Evolutionary conservation across 495 filamentous ascomycete species (phyloP).

Genomic region (Xylaria grammica): DNA sequence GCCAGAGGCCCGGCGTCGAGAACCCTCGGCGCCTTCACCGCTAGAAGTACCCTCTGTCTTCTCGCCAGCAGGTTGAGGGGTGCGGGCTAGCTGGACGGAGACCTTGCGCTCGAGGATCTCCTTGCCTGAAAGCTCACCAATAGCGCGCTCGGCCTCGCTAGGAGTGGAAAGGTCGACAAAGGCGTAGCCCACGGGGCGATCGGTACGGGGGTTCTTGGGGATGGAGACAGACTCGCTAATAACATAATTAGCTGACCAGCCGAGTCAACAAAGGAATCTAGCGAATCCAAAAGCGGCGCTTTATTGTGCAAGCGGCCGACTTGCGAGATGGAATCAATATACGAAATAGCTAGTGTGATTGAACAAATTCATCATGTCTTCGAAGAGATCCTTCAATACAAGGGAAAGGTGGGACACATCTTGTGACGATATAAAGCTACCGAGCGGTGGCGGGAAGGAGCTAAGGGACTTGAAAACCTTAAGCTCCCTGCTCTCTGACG

Average conservation of each 20-base stretch:
- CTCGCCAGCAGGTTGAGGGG: constrained; percentile 84
- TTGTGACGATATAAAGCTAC: not conserved
- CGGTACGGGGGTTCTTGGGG: constrained; percentile 97
- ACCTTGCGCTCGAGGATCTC: constrained; percentile 98
- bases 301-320: not conserved
- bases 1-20: constrained; percentile 78
- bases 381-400: too few species aligned
- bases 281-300: not conserved
- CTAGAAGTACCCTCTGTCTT: constrained; percentile 72
- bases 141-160: constrained; percentile 90
- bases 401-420: too few species aligned
- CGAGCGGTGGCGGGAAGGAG: not conserved
- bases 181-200: constrained; percentile 96
- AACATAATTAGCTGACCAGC: constrained; percentile 3
- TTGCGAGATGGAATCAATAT: not conserved
- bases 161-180: constrained; percentile 97
- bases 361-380: not conserved
- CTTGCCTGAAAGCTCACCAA: constrained; percentile 91
- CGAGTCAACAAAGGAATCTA: not conserved
- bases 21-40: constrained; percentile 72
- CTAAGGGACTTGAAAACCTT: not conserved
- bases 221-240: constrained; percentile 96
- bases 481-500: not conserved
- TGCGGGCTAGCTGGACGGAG: constrained; percentile 96
- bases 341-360: too few species aligned